Conservation (phyloP, 2,329 filamentous ascomycete genomes). For the Drechslerella coelobrocha region DNA sequence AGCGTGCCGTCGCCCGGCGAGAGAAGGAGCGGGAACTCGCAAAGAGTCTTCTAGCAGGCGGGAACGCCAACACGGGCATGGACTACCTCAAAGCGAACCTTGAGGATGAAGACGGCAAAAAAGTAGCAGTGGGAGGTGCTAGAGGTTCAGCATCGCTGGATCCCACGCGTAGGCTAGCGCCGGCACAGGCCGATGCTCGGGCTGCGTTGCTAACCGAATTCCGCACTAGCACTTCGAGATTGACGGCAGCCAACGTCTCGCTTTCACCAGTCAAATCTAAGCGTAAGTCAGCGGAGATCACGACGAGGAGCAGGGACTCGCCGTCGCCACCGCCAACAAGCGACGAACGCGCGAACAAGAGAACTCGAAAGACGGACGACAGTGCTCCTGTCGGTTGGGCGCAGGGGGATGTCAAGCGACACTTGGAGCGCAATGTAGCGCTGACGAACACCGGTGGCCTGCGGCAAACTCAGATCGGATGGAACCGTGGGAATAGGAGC, state of each 20-base stretch:
- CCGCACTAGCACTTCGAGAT: slow-evolving; percentile 11
- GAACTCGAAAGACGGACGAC: slow-evolving; percentile 19
- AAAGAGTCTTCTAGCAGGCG: slow-evolving; percentile 64
- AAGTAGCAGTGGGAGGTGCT: slow-evolving; percentile 6
- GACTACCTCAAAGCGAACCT: slow-evolving; percentile 53
- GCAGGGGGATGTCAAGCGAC: slow-evolving; percentile 39
- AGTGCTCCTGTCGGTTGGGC: slow-evolving; percentile 30
- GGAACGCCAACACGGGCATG: slow-evolving; percentile 52
- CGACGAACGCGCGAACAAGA: slow-evolving; percentile 32
- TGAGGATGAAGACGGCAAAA: slow-evolving; percentile 32
- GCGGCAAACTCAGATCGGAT: slow-evolving; percentile 34
- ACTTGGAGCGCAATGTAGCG: slow-evolving; percentile 40
- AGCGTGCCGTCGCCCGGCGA: slow-evolving; percentile 69
- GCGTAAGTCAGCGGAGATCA: slow-evolving; percentile 38
- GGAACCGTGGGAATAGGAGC: slow-evolving; percentile 4
- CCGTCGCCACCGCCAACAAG: slow-evolving; percentile 11
- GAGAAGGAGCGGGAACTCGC: slow-evolving; percentile 77
- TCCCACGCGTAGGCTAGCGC: neutral
- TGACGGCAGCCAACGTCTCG: slow-evolving; percentile 27
- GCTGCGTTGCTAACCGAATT: slow-evolving; percentile 28
- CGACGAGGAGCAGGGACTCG: slow-evolving; percentile 10
- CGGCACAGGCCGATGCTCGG: slow-evolving; percentile 19
- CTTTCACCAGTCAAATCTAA: slow-evolving; percentile 46
- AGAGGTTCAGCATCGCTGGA: neutral
- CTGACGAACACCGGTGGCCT: slow-evolving; percentile 27